phyloP scores from a whole-genome alignment of 1,284 basidiomycete genomes.

The Melampsora abietis-canadensis region DNA sequence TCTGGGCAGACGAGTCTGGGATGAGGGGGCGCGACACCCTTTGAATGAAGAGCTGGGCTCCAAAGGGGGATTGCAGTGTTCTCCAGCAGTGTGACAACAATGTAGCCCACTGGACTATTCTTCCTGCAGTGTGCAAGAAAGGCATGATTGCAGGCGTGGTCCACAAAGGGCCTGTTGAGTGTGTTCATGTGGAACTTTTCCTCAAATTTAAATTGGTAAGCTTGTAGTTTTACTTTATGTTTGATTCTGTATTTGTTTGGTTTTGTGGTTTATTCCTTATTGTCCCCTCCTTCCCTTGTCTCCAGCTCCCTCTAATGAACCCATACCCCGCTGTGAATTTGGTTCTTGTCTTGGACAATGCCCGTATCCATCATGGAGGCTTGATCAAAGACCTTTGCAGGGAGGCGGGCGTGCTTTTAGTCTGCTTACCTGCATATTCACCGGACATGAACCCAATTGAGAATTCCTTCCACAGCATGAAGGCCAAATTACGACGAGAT shows the following conservation, averaged over 20 bases:
- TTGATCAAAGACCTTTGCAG: no score
- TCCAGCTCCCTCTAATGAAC: neutral
- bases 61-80: no score
- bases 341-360: no score
- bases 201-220: neutral
- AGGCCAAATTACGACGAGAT: neutral
- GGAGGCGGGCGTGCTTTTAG: no score
- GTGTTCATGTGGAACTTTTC: neutral
- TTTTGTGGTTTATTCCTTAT: no score
- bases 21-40: no score
- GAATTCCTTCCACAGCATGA: slow-evolving; percentile 8
- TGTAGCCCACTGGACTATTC: neutral
- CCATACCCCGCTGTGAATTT: no score
- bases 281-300: neutral
- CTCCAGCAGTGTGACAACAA: neutral
- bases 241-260: no score
- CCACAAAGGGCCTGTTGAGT: neutral
- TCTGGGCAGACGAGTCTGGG: no score
- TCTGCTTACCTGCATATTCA: slow-evolving; percentile 13
- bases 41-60: no score
- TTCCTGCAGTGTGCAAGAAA: neutral
- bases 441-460: slow-evolving; percentile 31
- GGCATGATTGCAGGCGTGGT: neutral
- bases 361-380: no score
- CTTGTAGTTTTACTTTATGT: neutral